Evolutionary conservation across 768 basidiomycete species (phyloP).

Genomic region (Leccinum arenicola): DNA sequence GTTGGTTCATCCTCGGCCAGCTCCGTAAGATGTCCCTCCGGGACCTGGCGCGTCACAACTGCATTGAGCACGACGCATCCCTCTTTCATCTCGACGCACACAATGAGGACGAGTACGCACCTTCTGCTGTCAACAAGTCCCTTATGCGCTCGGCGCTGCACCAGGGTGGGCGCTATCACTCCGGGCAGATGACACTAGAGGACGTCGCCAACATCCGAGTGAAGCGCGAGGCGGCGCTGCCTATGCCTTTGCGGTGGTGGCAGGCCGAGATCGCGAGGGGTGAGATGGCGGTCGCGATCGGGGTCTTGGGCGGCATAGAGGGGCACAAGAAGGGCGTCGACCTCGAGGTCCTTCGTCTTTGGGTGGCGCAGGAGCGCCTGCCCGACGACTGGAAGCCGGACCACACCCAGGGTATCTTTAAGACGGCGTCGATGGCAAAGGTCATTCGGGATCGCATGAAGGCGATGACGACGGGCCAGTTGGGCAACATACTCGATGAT

Average conservation of each 20-base stretch:
- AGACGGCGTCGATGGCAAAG: constrained; percentile 25
- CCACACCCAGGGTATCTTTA: constrained; percentile 30
- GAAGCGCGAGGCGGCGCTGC: constrained; percentile 44
- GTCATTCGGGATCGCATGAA: constrained; percentile 29
- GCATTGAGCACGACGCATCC: constrained; percentile 59
- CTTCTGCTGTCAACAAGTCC: constrained; percentile 38
- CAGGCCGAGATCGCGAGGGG: constrained; percentile 63
- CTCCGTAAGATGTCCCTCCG: constrained; percentile 34
- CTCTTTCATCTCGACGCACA: constrained; percentile 50
- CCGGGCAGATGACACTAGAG: constrained; percentile 26
- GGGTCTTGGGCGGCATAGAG: constrained; percentile 38
- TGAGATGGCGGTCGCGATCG: constrained; percentile 63
- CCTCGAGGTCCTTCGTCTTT: constrained; percentile 44
- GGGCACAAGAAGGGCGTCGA: constrained; percentile 42
- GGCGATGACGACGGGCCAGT: constrained; percentile 13
- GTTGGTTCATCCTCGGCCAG: constrained; percentile 42
- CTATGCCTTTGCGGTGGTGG: constrained; percentile 34
- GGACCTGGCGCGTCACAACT: constrained; percentile 45
- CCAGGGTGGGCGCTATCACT: constrained; percentile 33
- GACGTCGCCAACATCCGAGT: constrained; percentile 49
- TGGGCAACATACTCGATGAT: constrained; percentile 21
- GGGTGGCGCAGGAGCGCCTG: constrained; percentile 54
- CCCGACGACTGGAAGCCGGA: constrained; percentile 39
- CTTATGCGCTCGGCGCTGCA: constrained; percentile 40
- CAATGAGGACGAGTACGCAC: constrained; percentile 44